Percentiles rank a stretch among this genome's conserved stretches.
Conservation (phyloP, 2,329 filamentous ascomycete species). For the Cryphonectria naterciae region DNA sequence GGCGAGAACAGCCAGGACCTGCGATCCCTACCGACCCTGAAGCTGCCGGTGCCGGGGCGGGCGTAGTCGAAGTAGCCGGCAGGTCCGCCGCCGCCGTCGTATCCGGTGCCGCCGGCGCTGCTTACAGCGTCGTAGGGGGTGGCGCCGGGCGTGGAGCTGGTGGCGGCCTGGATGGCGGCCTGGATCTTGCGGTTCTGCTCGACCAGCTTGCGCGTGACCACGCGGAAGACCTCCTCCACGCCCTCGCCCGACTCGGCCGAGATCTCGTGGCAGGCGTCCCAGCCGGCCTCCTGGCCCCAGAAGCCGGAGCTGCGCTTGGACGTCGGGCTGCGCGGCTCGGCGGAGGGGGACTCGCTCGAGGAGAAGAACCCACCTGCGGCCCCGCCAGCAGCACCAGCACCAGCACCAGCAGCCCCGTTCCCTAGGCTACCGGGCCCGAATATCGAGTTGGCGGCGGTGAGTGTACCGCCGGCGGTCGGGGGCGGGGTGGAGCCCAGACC, state of each 20-base stretch:
- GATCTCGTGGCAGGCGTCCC: constrained; percentile 98
- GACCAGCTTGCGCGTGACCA: constrained; percentile 65
- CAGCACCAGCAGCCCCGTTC: constrained; percentile 31
- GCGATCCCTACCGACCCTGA: constrained; percentile 61
- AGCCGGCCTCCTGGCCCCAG: constrained; percentile 91
- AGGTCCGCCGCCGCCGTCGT: constrained; percentile 27
- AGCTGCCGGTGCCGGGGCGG: constrained; percentile 52
- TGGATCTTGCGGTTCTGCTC: constrained; percentile 68
- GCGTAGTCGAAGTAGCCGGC: constrained; percentile 54
- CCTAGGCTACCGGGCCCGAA: constrained; percentile 13
- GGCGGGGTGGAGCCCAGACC: constrained; percentile 69
- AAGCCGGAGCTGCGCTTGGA: constrained; percentile 74
- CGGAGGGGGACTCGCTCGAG: constrained; percentile 32
- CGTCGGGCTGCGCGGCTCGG: constrained; percentile 62
- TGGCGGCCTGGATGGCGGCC: constrained; percentile 60
- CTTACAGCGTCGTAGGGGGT: constrained; percentile 47
- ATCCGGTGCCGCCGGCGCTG: constrained; percentile 24
- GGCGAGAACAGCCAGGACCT: constrained; percentile 64
- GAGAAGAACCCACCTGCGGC: constrained; percentile 38
- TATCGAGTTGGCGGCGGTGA: neutral
- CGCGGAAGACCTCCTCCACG: constrained; percentile 92
- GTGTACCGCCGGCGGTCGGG: constrained; percentile 56
- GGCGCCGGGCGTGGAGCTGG: constrained; percentile 47
- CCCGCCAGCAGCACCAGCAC: constrained; percentile 43
- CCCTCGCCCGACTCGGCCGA: constrained; percentile 92